A percentile compares a stretch with the other conserved stretches of the same genome.
Evolutionary conservation across 257 asterid genomes (phyloP).

Genomic region (Plantago elongata): DNA sequence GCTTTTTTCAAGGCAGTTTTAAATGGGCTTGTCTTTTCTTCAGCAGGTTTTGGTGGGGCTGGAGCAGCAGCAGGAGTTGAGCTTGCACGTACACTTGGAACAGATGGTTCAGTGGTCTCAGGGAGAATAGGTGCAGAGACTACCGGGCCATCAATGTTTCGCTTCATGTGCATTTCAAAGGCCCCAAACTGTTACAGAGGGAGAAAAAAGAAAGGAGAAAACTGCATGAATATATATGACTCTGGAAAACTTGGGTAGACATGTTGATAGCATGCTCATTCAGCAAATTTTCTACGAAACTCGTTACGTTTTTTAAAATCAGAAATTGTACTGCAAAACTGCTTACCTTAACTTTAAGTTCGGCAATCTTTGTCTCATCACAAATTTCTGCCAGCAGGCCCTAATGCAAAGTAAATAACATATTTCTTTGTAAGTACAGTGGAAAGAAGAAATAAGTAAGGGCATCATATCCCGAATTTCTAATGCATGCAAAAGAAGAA

Average conservation of each 20-base stretch:
- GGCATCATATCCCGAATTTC: not conserved
- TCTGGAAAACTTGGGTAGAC: no score
- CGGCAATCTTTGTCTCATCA: conserved; percentile 74
- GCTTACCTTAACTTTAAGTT: conserved; percentile 73
- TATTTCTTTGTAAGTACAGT: conserved; percentile 17
- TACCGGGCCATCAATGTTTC: conserved; percentile 46
- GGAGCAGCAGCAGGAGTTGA: conserved; percentile 41
- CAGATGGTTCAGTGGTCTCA: conserved; percentile 40
- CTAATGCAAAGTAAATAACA: conserved; percentile 33
- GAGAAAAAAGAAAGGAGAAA: conserved; percentile 1
- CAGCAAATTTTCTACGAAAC: no score
- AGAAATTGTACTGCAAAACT: not conserved
- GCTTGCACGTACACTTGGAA: conserved; percentile 44
- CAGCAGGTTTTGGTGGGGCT: conserved; percentile 50
- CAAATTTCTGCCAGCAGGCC: conserved; percentile 61
- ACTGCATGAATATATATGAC: not conserved
- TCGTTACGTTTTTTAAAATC: no score
- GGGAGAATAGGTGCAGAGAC: conserved; percentile 39
- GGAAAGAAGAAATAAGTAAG: not conserved
- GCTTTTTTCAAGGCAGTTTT: conserved; percentile 49
- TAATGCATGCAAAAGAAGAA: conserved; percentile 10
- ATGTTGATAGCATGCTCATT: no score
- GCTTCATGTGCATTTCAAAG: conserved; percentile 68
- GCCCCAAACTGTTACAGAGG: conserved; percentile 51
- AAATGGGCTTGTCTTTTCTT: conserved; percentile 64